A percentile compares a stretch with the other conserved stretches of the same genome.
Conservation (phyloP, 805 yeast genomes). For the Priceomyces medius region DNA sequence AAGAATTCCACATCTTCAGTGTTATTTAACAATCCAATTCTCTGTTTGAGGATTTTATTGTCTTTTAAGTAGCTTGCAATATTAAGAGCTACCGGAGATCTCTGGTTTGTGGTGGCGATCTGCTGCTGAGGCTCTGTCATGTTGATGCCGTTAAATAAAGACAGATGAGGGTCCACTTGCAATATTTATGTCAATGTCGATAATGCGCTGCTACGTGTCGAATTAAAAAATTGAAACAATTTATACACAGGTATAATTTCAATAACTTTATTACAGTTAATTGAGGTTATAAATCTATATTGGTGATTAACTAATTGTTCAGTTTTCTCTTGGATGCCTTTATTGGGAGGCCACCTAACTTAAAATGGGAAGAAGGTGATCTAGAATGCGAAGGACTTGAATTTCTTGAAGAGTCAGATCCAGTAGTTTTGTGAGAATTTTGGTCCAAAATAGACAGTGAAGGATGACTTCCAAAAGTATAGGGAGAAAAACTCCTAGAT, state of each 20-base stretch:
- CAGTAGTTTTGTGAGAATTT: too few species aligned
- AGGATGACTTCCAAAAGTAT: background rate
- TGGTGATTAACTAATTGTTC: background rate
- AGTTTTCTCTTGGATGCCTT: slow-evolving; percentile 1
- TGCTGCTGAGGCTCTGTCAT: slow-evolving; percentile 7
- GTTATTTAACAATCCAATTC: slow-evolving; percentile 75
- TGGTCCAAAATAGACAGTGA: background rate
- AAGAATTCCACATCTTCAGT: slow-evolving; percentile 75
- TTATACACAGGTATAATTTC: slow-evolving; percentile 3
- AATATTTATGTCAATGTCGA: background rate
- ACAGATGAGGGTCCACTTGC: background rate
- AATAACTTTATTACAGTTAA: background rate
- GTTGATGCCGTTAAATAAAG: background rate
- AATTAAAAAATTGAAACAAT: background rate
- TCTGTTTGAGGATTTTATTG: slow-evolving; percentile 67
- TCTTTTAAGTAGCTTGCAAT: slow-evolving; percentile 72
- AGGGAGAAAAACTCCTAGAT: background rate
- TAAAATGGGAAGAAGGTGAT: slow-evolving; percentile 2
- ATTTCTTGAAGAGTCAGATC: background rate
- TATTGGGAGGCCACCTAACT: slow-evolving; percentile 4
- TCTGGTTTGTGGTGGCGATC: slow-evolving; percentile 16
- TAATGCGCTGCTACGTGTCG: slow-evolving; percentile 1
- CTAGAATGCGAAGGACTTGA: slow-evolving; percentile 4
- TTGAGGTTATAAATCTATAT: background rate
- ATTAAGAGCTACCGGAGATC: slow-evolving; percentile 57